phyloP scores from a whole-genome alignment of 345 rosid genomes.

The Hevea brasiliensis region DNA sequence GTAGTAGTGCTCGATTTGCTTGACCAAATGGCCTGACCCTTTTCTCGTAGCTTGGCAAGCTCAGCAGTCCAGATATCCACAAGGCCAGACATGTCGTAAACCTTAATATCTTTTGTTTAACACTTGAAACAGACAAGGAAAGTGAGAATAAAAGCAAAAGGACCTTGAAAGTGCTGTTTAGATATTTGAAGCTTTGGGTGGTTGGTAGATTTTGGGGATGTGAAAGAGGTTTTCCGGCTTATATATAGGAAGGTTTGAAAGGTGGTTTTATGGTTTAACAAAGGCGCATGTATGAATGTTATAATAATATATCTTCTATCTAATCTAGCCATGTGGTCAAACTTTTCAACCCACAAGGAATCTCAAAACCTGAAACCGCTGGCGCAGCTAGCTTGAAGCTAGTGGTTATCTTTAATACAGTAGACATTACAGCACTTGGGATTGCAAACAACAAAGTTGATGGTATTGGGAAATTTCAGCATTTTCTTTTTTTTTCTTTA shows the following conservation, averaged over 20 bases:
- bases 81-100: conserved; percentile 39
- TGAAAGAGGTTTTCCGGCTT: background rate
- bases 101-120: background rate
- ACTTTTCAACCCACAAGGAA: background rate
- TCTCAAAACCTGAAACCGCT: background rate
- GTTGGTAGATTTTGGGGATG: background rate
- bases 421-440: background rate
- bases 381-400: background rate
- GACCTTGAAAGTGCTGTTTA: background rate
- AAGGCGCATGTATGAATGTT: conserved; percentile 1
- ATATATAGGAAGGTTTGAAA: background rate
- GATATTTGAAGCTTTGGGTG: background rate
- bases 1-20: conserved; percentile 5
- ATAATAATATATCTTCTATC: too few relatives aligned
- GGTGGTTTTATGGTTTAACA: background rate
- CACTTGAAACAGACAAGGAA: background rate
- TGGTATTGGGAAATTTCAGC: too few relatives aligned
- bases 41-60: conserved; percentile 38
- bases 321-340: background rate
- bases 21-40: conserved; percentile 30
- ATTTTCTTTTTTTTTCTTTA: too few relatives aligned
- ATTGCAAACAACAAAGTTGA: background rate
- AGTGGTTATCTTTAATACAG: background rate
- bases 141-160: background rate
- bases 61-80: conserved; percentile 51